Evolutionary conservation across 345 rosid species (phyloP).

Genomic region (Eutrema yunnanense): DNA sequence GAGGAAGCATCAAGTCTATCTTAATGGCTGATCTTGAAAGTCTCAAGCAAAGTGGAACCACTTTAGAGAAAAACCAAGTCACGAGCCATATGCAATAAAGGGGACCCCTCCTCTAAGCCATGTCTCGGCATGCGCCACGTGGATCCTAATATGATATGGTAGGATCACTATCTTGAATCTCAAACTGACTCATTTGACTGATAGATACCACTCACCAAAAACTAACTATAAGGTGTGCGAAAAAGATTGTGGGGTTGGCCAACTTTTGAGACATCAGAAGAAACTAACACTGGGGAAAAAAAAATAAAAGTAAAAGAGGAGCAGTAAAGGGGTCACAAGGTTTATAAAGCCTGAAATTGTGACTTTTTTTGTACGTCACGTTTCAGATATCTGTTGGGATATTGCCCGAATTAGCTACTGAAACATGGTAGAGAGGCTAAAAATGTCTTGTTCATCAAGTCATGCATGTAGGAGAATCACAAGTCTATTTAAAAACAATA

Average conservation of each 20-base stretch:
- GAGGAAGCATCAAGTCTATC: conserved; percentile 1
- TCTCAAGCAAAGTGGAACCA: conserved; percentile 28
- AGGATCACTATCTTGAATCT: conserved; percentile 19
- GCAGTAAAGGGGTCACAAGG: conserved; percentile 9
- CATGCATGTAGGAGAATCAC: conserved; percentile 1
- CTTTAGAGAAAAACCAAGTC: conserved; percentile 18
- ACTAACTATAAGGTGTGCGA: conserved; percentile 3
- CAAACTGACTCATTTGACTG: conserved; percentile 23
- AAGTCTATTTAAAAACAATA: background rate
- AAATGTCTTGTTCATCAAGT: background rate
- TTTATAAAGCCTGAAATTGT: background rate
- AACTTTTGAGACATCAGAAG: conserved; percentile 28
- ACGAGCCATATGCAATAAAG: conserved; percentile 22
- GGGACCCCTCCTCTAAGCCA: conserved; percentile 17
- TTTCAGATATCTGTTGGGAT: background rate
- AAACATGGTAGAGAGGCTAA: conserved; percentile 12
- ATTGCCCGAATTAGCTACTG: conserved; percentile 18
- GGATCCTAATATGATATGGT: background rate
- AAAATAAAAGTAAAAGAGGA: background rate
- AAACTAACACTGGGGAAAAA: conserved; percentile 7
- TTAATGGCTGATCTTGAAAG: conserved; percentile 19
- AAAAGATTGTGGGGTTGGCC: conserved; percentile 26
- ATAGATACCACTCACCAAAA: conserved; percentile 28
- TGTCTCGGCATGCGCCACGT: conserved; percentile 29
- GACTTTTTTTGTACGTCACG: background rate